Evolutionary conservation across 164 flowering plant species (phyloP).

Genomic region (Magnolia changhungtana): DNA sequence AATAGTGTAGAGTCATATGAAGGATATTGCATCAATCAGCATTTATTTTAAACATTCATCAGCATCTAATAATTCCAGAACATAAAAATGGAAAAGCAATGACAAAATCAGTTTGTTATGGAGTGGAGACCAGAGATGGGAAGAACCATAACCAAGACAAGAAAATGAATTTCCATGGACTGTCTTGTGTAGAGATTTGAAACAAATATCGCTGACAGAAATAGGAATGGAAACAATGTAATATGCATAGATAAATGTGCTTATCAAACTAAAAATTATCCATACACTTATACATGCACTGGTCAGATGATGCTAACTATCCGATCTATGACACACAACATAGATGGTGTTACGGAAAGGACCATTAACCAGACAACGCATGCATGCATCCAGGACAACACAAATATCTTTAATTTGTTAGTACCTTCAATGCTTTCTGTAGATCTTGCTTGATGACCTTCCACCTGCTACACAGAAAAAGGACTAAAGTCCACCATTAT

Average conservation of each 20-base stretch:
- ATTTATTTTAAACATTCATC: not conserved
- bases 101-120: not conserved
- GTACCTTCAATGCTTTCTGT: constrained; percentile 57
- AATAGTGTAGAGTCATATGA: not conserved
- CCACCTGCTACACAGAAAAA: constrained; percentile 43
- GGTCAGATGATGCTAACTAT: not conserved
- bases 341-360: not conserved
- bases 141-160: not conserved
- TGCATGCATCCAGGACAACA: not conserved
- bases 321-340: not conserved
- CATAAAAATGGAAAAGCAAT: not conserved
- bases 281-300: not conserved
- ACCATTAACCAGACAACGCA: not conserved
- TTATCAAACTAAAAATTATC: not conserved
- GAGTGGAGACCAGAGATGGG: not conserved
- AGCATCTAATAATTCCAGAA: not conserved
- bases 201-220: not conserved
- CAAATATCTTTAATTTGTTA: not conserved
- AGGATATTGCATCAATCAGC: not conserved
- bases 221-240: not conserved
- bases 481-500: not conserved
- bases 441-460: constrained; percentile 39
- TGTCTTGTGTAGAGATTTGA: not conserved
- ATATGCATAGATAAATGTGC: not conserved
- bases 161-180: not conserved